These are phyloP conservation scores for Huntiella moniliformis DNA, from an alignment of 2,329 filamentous ascomycete species.

Conservation along the genomic window DNA sequence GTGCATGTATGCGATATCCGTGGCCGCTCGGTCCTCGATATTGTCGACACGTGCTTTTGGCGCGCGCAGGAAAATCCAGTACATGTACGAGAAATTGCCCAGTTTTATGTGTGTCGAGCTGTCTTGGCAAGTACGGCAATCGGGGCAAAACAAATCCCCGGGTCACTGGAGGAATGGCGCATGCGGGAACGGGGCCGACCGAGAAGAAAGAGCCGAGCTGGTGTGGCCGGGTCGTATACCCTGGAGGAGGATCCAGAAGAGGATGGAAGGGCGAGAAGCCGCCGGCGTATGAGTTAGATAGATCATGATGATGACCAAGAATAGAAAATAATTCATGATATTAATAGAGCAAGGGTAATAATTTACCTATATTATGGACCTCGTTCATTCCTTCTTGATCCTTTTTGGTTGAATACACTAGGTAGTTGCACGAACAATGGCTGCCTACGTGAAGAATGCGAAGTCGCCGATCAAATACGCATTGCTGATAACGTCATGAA, in stretches of 20 bases:
- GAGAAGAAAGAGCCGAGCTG: neutral
- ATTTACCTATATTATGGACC: too few species aligned
- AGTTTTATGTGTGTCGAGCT: conserved; percentile 26
- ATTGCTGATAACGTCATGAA: too few species aligned
- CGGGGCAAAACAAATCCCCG: conserved; percentile 22
- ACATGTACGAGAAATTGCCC: conserved; percentile 19
- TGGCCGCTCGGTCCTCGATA: conserved; percentile 26
- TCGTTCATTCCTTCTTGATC: too few species aligned
- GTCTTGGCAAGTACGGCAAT: conserved; percentile 23
- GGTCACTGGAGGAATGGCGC: conserved; percentile 24
- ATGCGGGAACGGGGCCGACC: neutral
- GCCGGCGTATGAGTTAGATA: neutral
- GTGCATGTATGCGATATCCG: conserved; percentile 27
- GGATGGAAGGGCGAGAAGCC: neutral
- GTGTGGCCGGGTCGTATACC: too few species aligned
- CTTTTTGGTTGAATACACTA: too few species aligned
- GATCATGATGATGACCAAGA: neutral
- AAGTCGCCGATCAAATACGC: too few species aligned
- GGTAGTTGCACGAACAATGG: too few species aligned
- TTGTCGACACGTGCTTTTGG: conserved; percentile 24
- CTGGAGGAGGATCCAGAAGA: too few species aligned
- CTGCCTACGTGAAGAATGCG: too few species aligned
- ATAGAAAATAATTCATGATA: neutral
- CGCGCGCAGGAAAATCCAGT: conserved; percentile 18
- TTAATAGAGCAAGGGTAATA: too few species aligned